These are phyloP conservation scores for Pseudomassariella vexata DNA, from an alignment of 2,329 filamentous ascomycete genomes.

Conservation along the genomic window DNA sequence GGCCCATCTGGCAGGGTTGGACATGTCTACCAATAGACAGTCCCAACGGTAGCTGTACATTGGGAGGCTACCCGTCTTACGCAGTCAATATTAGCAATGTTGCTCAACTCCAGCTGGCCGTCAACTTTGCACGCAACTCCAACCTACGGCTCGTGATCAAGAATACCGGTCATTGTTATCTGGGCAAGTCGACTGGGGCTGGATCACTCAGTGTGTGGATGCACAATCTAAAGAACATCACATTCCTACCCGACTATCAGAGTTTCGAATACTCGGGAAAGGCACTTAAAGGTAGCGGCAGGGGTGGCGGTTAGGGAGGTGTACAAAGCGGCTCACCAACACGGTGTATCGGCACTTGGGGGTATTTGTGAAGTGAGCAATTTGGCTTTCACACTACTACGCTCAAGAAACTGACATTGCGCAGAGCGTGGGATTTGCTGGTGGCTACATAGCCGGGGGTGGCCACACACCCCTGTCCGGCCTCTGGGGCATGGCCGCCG, in stretches of 20 bases:
- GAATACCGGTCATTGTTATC: slow-evolving; percentile 49
- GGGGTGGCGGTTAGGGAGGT: slow-evolving; percentile 49
- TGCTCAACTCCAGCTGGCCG: slow-evolving; percentile 37
- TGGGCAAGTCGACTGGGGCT: slow-evolving; percentile 32
- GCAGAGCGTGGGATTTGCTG: slow-evolving; percentile 43
- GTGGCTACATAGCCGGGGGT: slow-evolving; percentile 42
- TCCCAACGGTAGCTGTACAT: slow-evolving; percentile 22
- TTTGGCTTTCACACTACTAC: too few relatives aligned
- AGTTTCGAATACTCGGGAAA: slow-evolving; percentile 30
- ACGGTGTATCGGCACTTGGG: slow-evolving; percentile 43
- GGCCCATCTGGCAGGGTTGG: slow-evolving; percentile 25
- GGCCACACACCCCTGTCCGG: slow-evolving; percentile 49
- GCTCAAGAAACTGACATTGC: too few relatives aligned
- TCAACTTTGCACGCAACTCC: slow-evolving; percentile 38
- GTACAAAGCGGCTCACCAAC: slow-evolving; percentile 41
- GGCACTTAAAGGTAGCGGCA: slow-evolving; percentile 49
- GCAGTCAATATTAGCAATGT: slow-evolving; percentile 34
- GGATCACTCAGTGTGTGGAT: slow-evolving; percentile 33
- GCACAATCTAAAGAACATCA: slow-evolving; percentile 27
- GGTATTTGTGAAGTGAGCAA: slow-evolving; percentile 39
- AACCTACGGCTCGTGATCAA: slow-evolving; percentile 46
- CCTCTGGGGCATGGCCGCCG: slow-evolving; percentile 43
- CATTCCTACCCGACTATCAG: slow-evolving; percentile 27
- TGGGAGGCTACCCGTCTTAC: slow-evolving; percentile 37
- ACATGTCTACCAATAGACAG: slow-evolving; percentile 17